Percentiles rank a stretch among this genome's conserved stretches.
Evolutionary conservation across 441 rosid species (phyloP).

Genomic region (Melastoma candidum): DNA sequence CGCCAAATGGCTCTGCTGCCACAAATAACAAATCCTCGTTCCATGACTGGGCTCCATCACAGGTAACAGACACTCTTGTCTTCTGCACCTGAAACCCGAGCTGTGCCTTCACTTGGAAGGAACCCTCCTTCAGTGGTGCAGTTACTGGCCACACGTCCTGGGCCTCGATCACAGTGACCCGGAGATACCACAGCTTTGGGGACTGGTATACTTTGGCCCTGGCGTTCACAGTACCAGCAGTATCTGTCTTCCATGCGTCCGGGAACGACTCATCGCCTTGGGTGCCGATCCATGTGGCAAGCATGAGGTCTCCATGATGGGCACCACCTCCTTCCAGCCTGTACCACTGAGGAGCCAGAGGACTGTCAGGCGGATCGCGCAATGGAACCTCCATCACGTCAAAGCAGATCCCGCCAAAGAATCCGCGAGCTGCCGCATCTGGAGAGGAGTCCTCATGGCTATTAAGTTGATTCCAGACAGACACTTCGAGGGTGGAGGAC

Average conservation of each 20-base stretch:
- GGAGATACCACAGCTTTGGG: constrained; percentile 54
- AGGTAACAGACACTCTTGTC: constrained; percentile 37
- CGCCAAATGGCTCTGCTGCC: constrained; percentile 51
- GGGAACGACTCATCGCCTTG: constrained; percentile 68
- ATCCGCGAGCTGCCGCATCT: constrained; percentile 23
- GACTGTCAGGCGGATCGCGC: constrained; percentile 71
- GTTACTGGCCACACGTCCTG: constrained; percentile 33
- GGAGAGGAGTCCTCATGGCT: neutral
- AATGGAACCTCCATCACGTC: constrained; percentile 49
- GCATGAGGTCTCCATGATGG: constrained; percentile 49
- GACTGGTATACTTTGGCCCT: constrained; percentile 51
- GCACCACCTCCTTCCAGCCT: constrained; percentile 52
- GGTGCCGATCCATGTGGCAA: constrained; percentile 67
- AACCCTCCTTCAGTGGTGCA: constrained; percentile 31
- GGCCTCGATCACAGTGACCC: constrained; percentile 47
- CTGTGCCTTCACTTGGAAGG: constrained; percentile 45
- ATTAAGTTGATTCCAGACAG: constrained; percentile 39
- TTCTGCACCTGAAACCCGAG: constrained; percentile 48
- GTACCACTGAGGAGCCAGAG: constrained; percentile 69
- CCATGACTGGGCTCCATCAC: constrained; percentile 53
- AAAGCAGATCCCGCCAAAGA: constrained; percentile 58
- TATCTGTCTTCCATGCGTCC: constrained; percentile 60
- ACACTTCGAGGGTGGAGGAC: constrained; percentile 37
- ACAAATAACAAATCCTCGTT: constrained; percentile 53
- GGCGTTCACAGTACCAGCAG: constrained; percentile 35